Percentiles rank a stretch among this genome's conserved stretches.
These are phyloP conservation scores for Globisporangium parvum DNA, from an alignment of 352 stramenopile genomes.

Conservation along the genomic window DNA sequence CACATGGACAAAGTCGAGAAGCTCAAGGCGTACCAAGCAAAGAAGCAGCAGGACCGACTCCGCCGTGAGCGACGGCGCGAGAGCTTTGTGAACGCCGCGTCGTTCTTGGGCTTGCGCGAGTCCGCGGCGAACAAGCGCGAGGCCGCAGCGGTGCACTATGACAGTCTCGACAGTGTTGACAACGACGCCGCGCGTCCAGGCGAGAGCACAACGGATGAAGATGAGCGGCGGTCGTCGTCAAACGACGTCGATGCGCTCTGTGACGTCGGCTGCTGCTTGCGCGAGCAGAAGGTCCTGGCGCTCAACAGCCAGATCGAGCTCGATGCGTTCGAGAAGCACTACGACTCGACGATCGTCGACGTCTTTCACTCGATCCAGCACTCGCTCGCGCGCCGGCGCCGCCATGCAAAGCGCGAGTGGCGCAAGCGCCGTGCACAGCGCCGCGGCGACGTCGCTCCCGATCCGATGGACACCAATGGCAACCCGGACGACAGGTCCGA, in stretches of 20 bases:
- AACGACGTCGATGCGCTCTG: background rate
- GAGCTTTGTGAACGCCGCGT: slow-evolving; percentile 23
- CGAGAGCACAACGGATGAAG: slow-evolving; percentile 11
- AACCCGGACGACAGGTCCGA: background rate
- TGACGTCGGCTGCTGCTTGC: slow-evolving; percentile 26
- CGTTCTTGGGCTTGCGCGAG: slow-evolving; percentile 12
- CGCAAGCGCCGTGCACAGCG: slow-evolving; percentile 2
- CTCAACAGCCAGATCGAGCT: slow-evolving; percentile 46
- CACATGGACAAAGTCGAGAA: slow-evolving; percentile 65
- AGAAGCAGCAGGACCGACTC: slow-evolving; percentile 32
- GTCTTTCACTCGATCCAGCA: slow-evolving; percentile 43
- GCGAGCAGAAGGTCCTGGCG: slow-evolving; percentile 51
- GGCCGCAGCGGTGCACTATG: background rate
- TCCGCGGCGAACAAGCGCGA: background rate
- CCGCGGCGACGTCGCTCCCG: background rate
- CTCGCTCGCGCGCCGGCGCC: slow-evolving; percentile 18
- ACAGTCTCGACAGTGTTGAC: background rate
- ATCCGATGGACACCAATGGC: too few relatives aligned
- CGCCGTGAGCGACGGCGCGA: slow-evolving; percentile 22
- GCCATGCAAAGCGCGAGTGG: slow-evolving; percentile 7
- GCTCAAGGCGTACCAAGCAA: slow-evolving; percentile 40
- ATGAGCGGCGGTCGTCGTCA: background rate
- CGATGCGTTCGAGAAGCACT: slow-evolving; percentile 52
- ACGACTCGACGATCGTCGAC: slow-evolving; percentile 54
- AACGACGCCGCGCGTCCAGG: background rate